Percentiles rank a stretch among this genome's conserved stretches.
These are phyloP conservation scores for Simplicillium sp. DNA, from an alignment of 2,329 filamentous ascomycete genomes.

Conservation along the genomic window DNA sequence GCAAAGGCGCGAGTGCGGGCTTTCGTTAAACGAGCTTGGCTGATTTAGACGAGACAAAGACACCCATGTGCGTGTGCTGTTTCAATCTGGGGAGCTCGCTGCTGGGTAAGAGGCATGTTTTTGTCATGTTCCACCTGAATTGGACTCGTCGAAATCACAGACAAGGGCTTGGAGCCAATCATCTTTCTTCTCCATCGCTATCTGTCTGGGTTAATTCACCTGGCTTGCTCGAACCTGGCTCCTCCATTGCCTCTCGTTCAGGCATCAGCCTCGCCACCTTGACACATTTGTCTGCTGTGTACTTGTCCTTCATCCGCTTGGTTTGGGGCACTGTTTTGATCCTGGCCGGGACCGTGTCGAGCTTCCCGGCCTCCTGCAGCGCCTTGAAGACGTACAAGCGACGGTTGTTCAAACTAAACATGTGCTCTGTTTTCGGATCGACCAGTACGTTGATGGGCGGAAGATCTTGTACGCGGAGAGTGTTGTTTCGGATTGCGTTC, in stretches of 20 bases:
- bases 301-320: constrained; percentile 8
- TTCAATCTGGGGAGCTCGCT: too few relatives aligned
- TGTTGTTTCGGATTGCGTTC: constrained; percentile 2
- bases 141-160: too few relatives aligned
- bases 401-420: constrained; percentile 8
- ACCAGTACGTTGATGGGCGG: constrained; percentile 6
- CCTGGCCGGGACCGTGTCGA: constrained; percentile 2
- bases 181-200: too few relatives aligned
- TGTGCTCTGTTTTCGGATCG: constrained; percentile 5
- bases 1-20: too few relatives aligned
- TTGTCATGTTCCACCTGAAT: too few relatives aligned
- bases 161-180: too few relatives aligned
- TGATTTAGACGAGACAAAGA: too few relatives aligned
- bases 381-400: constrained; percentile 8
- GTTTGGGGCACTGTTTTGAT: constrained; percentile 6
- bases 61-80: too few relatives aligned
- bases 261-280: constrained; percentile 6
- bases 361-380: constrained; percentile 1
- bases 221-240: too few relatives aligned
- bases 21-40: too few relatives aligned
- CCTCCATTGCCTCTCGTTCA: constrained; percentile 5
- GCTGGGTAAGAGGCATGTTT: too few relatives aligned
- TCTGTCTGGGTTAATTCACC: too few relatives aligned
- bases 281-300: constrained; percentile 4
- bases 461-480: constrained; percentile 3